Base-by-base conservation (phyloP, 495 filamentous ascomycete species). In the Bombardia bombarda region DNA sequence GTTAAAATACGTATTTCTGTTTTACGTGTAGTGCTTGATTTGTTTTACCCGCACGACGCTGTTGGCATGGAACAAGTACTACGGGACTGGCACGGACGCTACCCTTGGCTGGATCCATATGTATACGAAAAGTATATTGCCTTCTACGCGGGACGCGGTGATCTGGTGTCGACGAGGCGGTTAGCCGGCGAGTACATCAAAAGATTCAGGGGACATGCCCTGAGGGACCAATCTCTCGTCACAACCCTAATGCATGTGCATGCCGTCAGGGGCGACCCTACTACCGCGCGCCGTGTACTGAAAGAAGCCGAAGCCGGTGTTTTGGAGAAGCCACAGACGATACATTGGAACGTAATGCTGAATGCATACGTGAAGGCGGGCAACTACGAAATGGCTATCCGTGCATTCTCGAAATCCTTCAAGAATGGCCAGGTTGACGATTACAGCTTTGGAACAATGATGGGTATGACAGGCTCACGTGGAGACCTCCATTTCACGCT, bases 261-360 rank as follows among this genome's bases (percentile, higher is more conserved):
- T 58, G 80, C 85, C 3, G 69, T 71, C 21, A 62, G 72, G 39
- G 83, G 78, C 0, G 77, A 93, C 41, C 57, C 81, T 1, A 45
- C 60, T 16, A 70, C 75, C 28, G 78, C 82, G 9, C 51, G 66
- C 3, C 53, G 63, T 8, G 73, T 81, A 39, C 88, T 95, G 38
- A 36, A 77, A 20, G 63, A 75, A 8, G 69, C 2, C 49, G 57
- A 10, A 53, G 60, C 2, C 69, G 76, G 35, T 78, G 79, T 43
- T 63, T 68, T 0, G 50, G 85, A 12, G 38, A 63, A 14, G 80
- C 77, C 16, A 73, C 74, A 63, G 0, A 46, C 63, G 7, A 26
- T 36, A 10, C 75, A 73, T 32, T 93, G 81, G 79, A 95, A 96
- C 54, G 81, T 84, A 22, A 56, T 95, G 24, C 65, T 98, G 13